phyloP scores from a whole-genome alignment of 1,139 yeast species.

The Eremothecium gossypii region DNA sequence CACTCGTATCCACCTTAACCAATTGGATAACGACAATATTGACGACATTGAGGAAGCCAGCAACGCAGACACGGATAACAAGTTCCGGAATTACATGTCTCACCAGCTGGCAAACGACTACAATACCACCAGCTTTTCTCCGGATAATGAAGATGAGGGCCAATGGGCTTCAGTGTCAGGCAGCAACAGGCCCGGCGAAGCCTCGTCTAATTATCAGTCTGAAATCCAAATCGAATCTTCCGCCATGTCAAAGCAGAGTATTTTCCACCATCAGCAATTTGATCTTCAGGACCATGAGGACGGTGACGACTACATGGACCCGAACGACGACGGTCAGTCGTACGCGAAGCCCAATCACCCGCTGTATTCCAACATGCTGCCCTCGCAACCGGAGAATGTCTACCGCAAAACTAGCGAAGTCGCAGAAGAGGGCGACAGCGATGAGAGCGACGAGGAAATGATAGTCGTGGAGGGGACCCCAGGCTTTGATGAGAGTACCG shows the following conservation, averaged over 20 bases:
- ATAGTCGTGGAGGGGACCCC: constrained; percentile 5
- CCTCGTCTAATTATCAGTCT: constrained; percentile 9
- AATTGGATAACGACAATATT: constrained; percentile 16
- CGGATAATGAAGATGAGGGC: constrained; percentile 15
- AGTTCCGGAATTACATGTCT: constrained; percentile 74
- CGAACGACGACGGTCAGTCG: constrained; percentile 73
- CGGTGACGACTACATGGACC: constrained; percentile 63
- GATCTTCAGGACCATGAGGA: constrained; percentile 27
- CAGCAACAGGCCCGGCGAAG: constrained; percentile 9
- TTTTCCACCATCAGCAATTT: constrained; percentile 21
- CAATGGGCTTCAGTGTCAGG: constrained; percentile 6
- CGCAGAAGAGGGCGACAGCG: constrained; percentile 21
- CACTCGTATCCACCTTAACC: constrained; percentile 1
- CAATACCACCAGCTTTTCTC: constrained; percentile 44
- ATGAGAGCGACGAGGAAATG: constrained; percentile 11
- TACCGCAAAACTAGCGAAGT: constrained; percentile 13
- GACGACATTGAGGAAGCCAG: constrained; percentile 16
- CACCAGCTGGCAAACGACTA: constrained; percentile 63
- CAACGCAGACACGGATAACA: constrained; percentile 31
- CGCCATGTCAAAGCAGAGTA: constrained; percentile 5
- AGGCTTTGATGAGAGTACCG: constrained; percentile 17
- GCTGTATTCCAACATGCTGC: constrained; percentile 35
- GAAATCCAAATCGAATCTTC: constrained; percentile 3
- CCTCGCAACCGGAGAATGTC: constrained; percentile 16
- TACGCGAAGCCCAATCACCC: constrained; percentile 56